These are phyloP conservation scores for Canavalia gladiata DNA, from an alignment of 306 rosid species.

Conservation along the genomic window DNA sequence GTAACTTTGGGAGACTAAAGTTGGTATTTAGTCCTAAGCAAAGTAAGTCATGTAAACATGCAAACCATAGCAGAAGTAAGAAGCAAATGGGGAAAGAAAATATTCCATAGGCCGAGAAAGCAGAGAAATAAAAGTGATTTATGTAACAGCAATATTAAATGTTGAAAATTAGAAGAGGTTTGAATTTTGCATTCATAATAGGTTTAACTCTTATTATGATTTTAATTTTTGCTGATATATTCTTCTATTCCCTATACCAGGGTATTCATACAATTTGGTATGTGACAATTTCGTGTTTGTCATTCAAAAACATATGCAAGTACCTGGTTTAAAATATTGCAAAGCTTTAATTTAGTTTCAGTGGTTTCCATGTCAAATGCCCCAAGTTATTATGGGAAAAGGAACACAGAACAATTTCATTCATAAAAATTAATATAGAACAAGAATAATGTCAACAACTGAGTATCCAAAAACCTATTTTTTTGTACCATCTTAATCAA, in stretches of 20 bases:
- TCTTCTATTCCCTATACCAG: not conserved
- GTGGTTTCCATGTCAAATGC: not conserved
- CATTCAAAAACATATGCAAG: not conserved
- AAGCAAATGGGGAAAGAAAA: not conserved
- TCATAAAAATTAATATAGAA: not conserved
- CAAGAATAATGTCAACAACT: not conserved
- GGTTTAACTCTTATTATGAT: no score
- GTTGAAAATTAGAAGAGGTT: no score
- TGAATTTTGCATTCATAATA: no score
- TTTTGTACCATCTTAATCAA: no score
- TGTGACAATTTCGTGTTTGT: not conserved
- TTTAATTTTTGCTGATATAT: not conserved
- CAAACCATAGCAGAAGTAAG: not conserved
- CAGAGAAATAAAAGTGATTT: not conserved
- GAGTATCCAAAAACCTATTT: not conserved
- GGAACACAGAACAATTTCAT: not conserved
- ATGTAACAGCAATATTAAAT: no score
- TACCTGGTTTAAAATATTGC: not conserved
- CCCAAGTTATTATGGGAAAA: conserved; percentile 5
- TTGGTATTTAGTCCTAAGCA: not conserved
- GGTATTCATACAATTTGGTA: not conserved
- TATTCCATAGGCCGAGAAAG: not conserved
- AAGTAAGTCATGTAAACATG: not conserved
- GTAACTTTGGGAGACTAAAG: no score
- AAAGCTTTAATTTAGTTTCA: not conserved